phyloP scores from a whole-genome alignment of 2,329 filamentous ascomycete species.

The Fusarium phyllophilum region DNA sequence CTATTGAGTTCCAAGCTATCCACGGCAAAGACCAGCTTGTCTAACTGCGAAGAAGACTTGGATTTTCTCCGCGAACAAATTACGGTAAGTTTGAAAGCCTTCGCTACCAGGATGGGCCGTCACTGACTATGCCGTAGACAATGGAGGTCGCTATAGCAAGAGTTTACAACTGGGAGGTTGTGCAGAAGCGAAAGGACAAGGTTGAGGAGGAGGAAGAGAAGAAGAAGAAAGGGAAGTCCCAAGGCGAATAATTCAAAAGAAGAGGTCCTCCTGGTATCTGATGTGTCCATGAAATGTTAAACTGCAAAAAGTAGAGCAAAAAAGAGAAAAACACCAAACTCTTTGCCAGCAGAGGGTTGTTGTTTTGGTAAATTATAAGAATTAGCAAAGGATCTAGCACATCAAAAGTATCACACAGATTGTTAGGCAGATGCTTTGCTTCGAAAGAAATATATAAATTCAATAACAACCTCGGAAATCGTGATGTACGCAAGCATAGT shows the following conservation, averaged over 20 bases:
- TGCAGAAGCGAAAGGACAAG: constrained; percentile 93
- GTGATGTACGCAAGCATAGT: background rate
- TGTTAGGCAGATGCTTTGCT: background rate
- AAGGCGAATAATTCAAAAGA: constrained; percentile 36
- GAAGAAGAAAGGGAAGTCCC: constrained; percentile 50
- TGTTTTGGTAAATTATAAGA: background rate
- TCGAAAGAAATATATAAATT: background rate
- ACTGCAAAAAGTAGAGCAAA: constrained; percentile 18
- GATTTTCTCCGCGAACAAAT: constrained; percentile 97
- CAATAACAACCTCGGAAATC: background rate
- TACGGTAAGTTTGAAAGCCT: constrained; percentile 69
- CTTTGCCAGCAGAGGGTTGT: background rate
- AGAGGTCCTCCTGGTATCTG: constrained; percentile 3
- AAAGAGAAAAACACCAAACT: constrained; percentile 7
- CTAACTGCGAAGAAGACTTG: constrained; percentile 94
- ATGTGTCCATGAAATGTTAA: constrained; percentile 28
- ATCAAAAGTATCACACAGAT: background rate
- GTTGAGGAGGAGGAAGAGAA: constrained; percentile 65
- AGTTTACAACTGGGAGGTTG: constrained; percentile 99
- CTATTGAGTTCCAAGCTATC: constrained; percentile 81
- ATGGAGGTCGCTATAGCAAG: constrained; percentile 95
- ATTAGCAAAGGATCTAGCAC: background rate
- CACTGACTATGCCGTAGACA: constrained; percentile 66
- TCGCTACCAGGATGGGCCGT: background rate
- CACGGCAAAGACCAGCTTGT: constrained; percentile 80